Base-by-base conservation (phyloP, 768 basidiomycete species). In the Termitomyces sp. region DNA sequence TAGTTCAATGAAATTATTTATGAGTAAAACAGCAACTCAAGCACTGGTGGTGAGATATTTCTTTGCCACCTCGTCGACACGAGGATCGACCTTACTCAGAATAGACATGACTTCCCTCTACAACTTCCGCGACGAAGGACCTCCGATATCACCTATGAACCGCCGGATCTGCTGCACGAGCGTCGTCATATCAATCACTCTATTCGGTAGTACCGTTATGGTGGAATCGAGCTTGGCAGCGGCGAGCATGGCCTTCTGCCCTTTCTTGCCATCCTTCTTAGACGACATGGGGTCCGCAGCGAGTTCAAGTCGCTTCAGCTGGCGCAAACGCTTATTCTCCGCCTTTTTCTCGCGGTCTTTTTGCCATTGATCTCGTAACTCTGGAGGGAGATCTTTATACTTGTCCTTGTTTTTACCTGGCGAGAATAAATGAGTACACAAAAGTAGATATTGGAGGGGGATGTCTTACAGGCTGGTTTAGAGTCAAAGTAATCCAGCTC, bases 301-400 rank as follows among this genome's bases (percentile, higher is more conserved):
- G 0, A 74, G 74, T 18, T 81, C 75, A 2, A 87, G 72, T 12
- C 82, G 82, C 16, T 80, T 84, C 3, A 80, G 70, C 1, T 76
- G 80, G 0, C 93, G 86, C 16, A 80, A 76, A 2, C 75, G 79
- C 68, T 93, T 96, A 66, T 76, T 69, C 56, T 86, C 85, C 0
- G 92, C 92, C 68, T 97, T 98, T 75, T 86, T 89, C 52, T 77
- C 73, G 2, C 93, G 91, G 67, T 98, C 95, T 47, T 81, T 81
- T 45, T 84, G 82, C 93, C 93, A 97, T 58, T 85, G 86, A 0
- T 73, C 81, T 53, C 76, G 79, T 8, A 97, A 77, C 6, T 85
- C 79, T 1, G 74, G 64, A 0, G 90, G 83, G 12, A 89, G 64
- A 46, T 75, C 72, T 59, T 76, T 80, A 56, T 76, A 68, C 62